Conservation (phyloP, 495 filamentous ascomycete genomes). For the Neurospora cerealis region DNA sequence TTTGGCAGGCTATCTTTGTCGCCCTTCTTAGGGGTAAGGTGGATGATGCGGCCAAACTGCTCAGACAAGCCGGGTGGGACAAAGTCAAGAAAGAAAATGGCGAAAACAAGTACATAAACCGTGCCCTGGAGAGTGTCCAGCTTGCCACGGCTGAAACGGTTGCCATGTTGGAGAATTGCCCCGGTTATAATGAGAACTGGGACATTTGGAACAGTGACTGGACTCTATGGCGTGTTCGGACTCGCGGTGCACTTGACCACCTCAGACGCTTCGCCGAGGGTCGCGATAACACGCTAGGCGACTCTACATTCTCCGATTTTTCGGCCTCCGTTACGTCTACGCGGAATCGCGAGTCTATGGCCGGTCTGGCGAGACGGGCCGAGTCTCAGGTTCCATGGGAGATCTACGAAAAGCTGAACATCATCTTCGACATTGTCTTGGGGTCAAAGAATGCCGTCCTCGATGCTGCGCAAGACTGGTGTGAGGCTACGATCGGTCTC, state of each 20-base stretch:
- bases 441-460: constrained; percentile 62
- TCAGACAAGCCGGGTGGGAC: constrained; percentile 66
- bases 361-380: constrained; percentile 58
- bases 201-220: constrained; percentile 66
- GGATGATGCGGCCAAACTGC: constrained; percentile 45
- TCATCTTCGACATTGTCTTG: constrained; percentile 65
- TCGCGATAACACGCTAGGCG: constrained; percentile 33
- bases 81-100: constrained; percentile 44
- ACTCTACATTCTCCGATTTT: constrained; percentile 31
- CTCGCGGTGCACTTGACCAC: constrained; percentile 52
- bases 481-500: constrained; percentile 70
- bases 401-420: constrained; percentile 68
- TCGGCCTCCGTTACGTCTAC: constrained; percentile 6
- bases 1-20: constrained; percentile 68
- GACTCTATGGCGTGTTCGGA: constrained; percentile 63
- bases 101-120: constrained; percentile 56
- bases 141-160: constrained; percentile 55
- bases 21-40: constrained; percentile 63
- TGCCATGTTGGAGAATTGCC: constrained; percentile 58
- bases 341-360: constrained; percentile 26
- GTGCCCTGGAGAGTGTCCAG: constrained; percentile 62
- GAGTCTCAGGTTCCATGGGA: constrained; percentile 78
- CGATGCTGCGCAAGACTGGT: constrained; percentile 66
- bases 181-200: constrained; percentile 60
- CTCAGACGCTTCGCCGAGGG: constrained; percentile 69